Conservation (phyloP, 2,329 filamentous ascomycete genomes). For the Achaetomium macrosporum region DNA sequence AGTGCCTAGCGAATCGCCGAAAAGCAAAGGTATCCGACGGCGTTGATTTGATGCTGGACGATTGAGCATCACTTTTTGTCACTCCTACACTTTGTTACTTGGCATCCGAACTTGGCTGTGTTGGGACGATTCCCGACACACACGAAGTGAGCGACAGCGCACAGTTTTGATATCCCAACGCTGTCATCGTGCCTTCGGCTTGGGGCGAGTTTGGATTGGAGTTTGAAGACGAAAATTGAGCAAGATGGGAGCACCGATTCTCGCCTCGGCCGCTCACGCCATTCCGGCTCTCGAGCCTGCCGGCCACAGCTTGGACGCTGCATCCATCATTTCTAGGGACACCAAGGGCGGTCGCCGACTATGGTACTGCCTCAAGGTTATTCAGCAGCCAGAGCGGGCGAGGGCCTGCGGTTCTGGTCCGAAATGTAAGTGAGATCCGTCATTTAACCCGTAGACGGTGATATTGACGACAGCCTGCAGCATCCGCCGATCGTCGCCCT, state of each 20-base stretch:
- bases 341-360: slow-evolving; percentile 73
- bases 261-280: slow-evolving; percentile 22
- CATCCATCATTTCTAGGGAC: slow-evolving; percentile 40
- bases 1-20: no score
- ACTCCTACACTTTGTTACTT: no score
- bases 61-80: no score
- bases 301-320: slow-evolving; percentile 12
- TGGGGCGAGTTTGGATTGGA: no score
- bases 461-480: slow-evolving; percentile 37
- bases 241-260: slow-evolving; percentile 23
- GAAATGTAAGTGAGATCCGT: slow-evolving; percentile 67
- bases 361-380: slow-evolving; percentile 75
- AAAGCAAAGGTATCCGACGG: no score
- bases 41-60: no score
- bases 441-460: background rate
- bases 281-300: slow-evolving; percentile 20
- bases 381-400: slow-evolving; percentile 91
- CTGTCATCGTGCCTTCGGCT: no score
- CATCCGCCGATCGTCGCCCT: slow-evolving; percentile 80
- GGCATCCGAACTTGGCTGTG: no score
- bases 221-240: slow-evolving; percentile 1
- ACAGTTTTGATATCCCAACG: no score
- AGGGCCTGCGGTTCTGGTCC: slow-evolving; percentile 92
- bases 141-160: no score
- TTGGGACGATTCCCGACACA: no score